A percentile compares a stretch with the other conserved stretches of the same genome.
phyloP scores from a whole-genome alignment of 1,139 yeast species.

The Diutina siamensis region DNA sequence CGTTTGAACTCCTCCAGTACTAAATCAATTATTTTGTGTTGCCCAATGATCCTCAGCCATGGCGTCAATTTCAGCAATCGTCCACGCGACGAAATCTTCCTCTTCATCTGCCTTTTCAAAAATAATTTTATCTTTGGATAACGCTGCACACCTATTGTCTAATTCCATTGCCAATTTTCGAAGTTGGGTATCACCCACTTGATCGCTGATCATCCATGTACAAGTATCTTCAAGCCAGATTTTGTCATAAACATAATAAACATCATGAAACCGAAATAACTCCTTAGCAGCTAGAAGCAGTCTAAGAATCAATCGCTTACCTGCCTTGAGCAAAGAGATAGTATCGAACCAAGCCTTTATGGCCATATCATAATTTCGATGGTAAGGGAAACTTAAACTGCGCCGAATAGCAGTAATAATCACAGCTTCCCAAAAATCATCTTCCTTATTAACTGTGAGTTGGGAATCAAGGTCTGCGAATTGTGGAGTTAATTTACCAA shows the following conservation, averaged over 20 bases:
- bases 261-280: constrained; percentile 72
- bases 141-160: no score
- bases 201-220: constrained; percentile 61
- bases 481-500: constrained; percentile 78
- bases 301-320: constrained; percentile 54
- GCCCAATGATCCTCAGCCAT: constrained; percentile 36
- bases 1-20: no score
- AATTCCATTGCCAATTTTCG: constrained; percentile 58
- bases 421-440: constrained; percentile 33
- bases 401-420: constrained; percentile 56
- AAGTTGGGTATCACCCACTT: constrained; percentile 36
- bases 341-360: constrained; percentile 68
- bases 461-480: constrained; percentile 58
- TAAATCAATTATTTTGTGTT: background rate
- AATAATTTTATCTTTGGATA: constrained; percentile 20
- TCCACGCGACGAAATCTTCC: constrained; percentile 32
- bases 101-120: constrained; percentile 24
- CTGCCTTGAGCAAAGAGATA: constrained; percentile 50
- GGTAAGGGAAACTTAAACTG: constrained; percentile 69
- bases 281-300: constrained; percentile 52
- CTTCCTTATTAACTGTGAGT: constrained; percentile 23
- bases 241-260: constrained; percentile 79
- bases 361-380: constrained; percentile 54
- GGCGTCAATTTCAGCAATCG: constrained; percentile 39
- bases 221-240: constrained; percentile 73